These are phyloP conservation scores for Escallonia herrerae DNA, from an alignment of 129 eudicot species.

Conservation along the genomic window DNA sequence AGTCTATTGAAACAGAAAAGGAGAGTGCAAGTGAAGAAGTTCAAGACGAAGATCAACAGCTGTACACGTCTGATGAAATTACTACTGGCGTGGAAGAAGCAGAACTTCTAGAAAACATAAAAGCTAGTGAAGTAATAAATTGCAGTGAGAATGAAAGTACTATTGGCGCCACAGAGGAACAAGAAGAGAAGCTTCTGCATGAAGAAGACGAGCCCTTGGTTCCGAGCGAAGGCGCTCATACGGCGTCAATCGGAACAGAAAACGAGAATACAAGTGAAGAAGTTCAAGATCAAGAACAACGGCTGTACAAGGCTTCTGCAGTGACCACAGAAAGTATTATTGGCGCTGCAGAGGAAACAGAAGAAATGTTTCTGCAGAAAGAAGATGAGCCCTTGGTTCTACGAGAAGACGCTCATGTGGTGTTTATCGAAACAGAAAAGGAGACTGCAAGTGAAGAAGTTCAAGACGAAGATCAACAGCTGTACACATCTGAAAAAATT, in stretches of 20 bases:
- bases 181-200: not conserved
- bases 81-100: not conserved
- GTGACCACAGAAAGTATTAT: not conserved
- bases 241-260: not conserved
- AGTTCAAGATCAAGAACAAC: not conserved
- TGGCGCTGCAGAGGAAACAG: too few species aligned
- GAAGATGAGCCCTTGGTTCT: too few species aligned
- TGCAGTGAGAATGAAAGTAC: not conserved
- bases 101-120: not conserved
- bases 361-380: too few species aligned
- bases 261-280: constrained; percentile 2
- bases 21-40: too few species aligned
- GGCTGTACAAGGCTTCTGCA: not conserved
- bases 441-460: too few species aligned
- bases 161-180: not conserved
- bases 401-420: too few species aligned
- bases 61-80: too few species aligned
- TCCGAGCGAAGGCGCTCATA: constrained; percentile 3
- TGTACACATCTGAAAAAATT: not conserved
- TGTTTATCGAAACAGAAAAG: too few species aligned
- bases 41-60: too few species aligned
- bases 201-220: not conserved
- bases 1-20: too few species aligned
- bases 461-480: too few species aligned
- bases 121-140: not conserved